Conservation (phyloP, 2,329 filamentous ascomycete genomes). For the Pseudocercospora fuligena region DNA sequence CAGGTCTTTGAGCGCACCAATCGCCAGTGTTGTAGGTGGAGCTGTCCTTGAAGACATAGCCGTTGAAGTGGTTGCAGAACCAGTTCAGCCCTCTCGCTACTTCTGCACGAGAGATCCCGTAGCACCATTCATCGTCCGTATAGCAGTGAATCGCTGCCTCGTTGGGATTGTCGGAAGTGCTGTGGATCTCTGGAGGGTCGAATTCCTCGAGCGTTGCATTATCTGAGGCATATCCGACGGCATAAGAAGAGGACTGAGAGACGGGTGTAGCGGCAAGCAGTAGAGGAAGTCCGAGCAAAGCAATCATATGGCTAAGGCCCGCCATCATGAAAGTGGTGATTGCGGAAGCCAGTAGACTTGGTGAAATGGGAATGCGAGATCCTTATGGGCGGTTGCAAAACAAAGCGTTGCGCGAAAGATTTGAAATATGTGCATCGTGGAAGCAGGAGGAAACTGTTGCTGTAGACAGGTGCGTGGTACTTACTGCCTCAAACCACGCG, state of each 20-base stretch:
- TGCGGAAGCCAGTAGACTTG: neutral
- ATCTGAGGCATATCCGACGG: neutral
- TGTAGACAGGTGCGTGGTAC: neutral
- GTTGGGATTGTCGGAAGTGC: neutral
- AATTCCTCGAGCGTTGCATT: neutral
- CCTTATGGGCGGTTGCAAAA: neutral
- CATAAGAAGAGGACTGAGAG: neutral
- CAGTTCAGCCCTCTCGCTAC: constrained; percentile 10
- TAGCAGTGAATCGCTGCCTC: constrained; percentile 1
- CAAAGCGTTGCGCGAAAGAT: neutral
- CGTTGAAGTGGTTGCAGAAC: constrained; percentile 17
- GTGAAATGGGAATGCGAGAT: neutral
- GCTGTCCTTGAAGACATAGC: neutral
- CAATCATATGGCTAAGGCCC: neutral
- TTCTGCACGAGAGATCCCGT: constrained; percentile 9
- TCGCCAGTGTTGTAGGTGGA: neutral
- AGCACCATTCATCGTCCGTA: constrained; percentile 17
- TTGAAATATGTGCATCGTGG: neutral
- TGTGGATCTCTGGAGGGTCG: neutral
- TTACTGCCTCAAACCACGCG: neutral
- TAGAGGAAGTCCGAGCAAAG: neutral
- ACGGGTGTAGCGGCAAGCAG: constrained; percentile 1
- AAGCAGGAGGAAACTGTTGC: neutral
- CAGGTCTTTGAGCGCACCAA: constrained; percentile 6
- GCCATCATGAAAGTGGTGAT: neutral